Percentiles rank a stretch among this genome's conserved stretches.
phyloP scores from a whole-genome alignment of 495 filamentous ascomycete species.

The Lasiosphaeria hispida region DNA sequence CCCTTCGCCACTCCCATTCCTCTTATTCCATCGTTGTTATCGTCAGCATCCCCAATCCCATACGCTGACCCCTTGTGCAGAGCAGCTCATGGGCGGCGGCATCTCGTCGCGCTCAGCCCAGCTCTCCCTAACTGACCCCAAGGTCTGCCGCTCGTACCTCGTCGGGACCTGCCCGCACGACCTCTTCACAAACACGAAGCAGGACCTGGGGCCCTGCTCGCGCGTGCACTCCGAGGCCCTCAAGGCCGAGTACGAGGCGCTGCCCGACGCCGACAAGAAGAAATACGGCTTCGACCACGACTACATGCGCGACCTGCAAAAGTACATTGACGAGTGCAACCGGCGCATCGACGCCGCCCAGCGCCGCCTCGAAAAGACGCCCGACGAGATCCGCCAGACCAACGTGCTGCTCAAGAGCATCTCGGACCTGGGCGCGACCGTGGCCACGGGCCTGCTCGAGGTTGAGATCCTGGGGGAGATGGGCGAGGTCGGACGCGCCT shows the following conservation, averaged over 20 bases:
- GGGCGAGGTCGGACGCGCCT: constrained; percentile 73
- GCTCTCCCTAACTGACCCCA: constrained; percentile 85
- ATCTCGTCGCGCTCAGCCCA: constrained; percentile 69
- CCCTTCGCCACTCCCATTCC: too few species aligned
- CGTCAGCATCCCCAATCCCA: not conserved
- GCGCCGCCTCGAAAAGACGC: constrained; percentile 90
- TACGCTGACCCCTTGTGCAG: constrained; percentile 39
- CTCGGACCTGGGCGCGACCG: constrained; percentile 71
- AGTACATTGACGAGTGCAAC: constrained; percentile 96
- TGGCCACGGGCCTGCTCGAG: constrained; percentile 81
- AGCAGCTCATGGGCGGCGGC: constrained; percentile 78
- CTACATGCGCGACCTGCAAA: constrained; percentile 92
- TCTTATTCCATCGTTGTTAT: not conserved
- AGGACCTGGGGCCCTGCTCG: constrained; percentile 88
- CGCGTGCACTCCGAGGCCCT: constrained; percentile 87
- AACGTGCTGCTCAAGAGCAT: constrained; percentile 89
- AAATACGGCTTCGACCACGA: constrained; percentile 92
- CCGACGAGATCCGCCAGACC: constrained; percentile 96
- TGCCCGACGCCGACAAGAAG: constrained; percentile 63
- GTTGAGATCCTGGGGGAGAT: constrained; percentile 81
- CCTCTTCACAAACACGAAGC: constrained; percentile 99
- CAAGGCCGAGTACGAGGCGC: constrained; percentile 79
- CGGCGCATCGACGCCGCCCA: constrained; percentile 87
- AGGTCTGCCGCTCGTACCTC: constrained; percentile 93
- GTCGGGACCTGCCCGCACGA: constrained; percentile 96